Percentiles rank a stretch among this genome's conserved stretches.
Conservation (phyloP, 306 rosid species). For the Dicorynia guianensis region DNA sequence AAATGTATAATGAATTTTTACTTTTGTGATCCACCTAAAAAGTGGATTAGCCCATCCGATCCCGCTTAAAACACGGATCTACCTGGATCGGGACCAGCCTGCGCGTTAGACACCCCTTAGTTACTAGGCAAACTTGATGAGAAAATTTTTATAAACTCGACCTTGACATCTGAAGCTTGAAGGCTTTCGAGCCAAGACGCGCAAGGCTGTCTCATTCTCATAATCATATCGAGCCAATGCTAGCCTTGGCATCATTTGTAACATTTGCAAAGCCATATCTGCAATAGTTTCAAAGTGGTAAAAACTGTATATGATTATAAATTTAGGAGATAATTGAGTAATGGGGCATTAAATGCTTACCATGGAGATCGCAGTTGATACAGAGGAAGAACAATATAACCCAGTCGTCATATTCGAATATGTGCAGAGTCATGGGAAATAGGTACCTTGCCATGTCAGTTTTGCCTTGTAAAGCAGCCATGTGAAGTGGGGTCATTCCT, state of each 20-base stretch:
- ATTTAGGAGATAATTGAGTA: too few species aligned
- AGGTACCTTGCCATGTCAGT: background rate
- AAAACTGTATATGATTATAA: background rate
- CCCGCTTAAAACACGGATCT: too few species aligned
- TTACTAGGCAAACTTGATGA: background rate
- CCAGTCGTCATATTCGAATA: conserved; percentile 14
- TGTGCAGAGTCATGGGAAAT: background rate
- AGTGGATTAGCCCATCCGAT: too few species aligned
- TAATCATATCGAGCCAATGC: conserved; percentile 21
- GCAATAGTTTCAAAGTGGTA: background rate
- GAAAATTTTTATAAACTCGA: background rate
- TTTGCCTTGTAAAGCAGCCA: background rate
- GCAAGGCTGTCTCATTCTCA: conserved; percentile 21
- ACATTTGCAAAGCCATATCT: conserved; percentile 35
- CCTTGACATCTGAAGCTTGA: background rate
- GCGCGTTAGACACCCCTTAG: background rate
- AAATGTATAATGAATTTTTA: too few species aligned
- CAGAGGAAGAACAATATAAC: background rate
- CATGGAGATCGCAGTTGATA: conserved; percentile 20
- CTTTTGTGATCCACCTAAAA: too few species aligned
- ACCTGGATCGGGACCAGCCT: too few species aligned
- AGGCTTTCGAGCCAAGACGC: conserved; percentile 36
- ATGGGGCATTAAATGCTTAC: background rate
- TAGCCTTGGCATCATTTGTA: background rate
- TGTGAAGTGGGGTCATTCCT: background rate